Evolutionary conservation across 129 eudicot species (phyloP), one percentile per base, ranked within the genome.

Genomic region (Tanacetum coccineum): DNA sequence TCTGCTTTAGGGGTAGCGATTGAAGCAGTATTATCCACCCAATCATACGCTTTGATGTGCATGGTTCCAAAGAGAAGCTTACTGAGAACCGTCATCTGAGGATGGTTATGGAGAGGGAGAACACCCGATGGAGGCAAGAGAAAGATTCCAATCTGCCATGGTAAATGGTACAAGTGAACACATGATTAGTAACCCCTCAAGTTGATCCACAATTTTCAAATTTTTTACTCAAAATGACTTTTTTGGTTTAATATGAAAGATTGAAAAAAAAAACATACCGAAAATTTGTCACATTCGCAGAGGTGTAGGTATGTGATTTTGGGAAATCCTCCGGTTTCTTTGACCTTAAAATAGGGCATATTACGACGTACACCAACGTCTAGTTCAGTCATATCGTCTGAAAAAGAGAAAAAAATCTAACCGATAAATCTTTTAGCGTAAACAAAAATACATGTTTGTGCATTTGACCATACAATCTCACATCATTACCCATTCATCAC

Each of bases 1-100:
- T 50, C 59, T 6, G 42, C 79, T 60, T 61, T 76, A 64, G 57
- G 65, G 25, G 70, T 18, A 53, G 70, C 32, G 42, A 64, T 70
- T 47, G 62, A 45, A 14, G 74, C 63, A 55, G 11, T 50, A 52
- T 74, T 71, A 46, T 78, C 81, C 18, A 70, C 87, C 97, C 97
- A 91, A 70, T 91, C 97, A 21, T 76, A 83, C 4, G 97, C 85
- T 76, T 87, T 87, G 61, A 85, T 87, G 56, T 87, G 93, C 97
- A 91, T 91, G 2, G 83, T 83, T 54, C 97, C 97, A 53, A 91
- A 91, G 13, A 91, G 85, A 58, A 91, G 87, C 81, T 87, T 91
- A 78, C 96, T 76, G 61, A 91, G 85, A 56, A 91, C 97, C 15
- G 97, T 91, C 97, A 91, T 91, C 48, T 78, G 87, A n/a, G 97